Base-by-base conservation (phyloP, 2,329 filamentous ascomycete genomes). In the Hyphodiscus sp. region DNA sequence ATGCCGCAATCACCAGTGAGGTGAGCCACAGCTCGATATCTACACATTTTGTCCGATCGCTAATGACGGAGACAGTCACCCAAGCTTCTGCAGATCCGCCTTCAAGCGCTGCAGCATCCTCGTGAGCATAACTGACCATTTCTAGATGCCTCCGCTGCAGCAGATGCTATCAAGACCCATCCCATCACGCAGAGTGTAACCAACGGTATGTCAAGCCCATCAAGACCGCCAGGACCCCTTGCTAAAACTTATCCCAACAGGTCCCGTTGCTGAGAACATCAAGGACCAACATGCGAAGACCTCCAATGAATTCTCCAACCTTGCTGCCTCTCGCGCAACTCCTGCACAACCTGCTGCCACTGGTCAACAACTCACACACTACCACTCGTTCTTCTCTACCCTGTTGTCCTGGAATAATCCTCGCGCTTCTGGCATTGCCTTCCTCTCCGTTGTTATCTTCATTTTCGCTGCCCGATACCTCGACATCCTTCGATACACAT, bases 351-450 rank as follows among this genome's bases (percentile, higher is more conserved):
- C 74, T 33, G 75, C 81, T 63, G 80, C 79, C 57, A 83, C 79
- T 46, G 81, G 80, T 63, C 81, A 85, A 69, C 78, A 78, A 49
- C 70, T 86, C 65, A 86, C 82, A 55, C 81, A 85, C 70, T 87
- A 86, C 69, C 83, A 87, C 73, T 86, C 82, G 16, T 81, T 86
- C 71, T 87, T 87, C 71, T 79, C 78, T 49, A 81, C 85, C 68
- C 76, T 87, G 53, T 74, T 87, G 57, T 86, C 83, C 61, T 87
- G 84, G 82, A 77, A 84, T 67, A 83, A 85, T 68, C 82, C 82
- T 67, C 79, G 82, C 63, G 82, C 82, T 56, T 85, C 84, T 26
- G 81, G 73, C 52, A 82, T 87, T 65, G 82, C 83, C 60, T 87
- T 86, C 64, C 71, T 70, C 58, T 73, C 78, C 48, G 73, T 79